Base-by-base conservation (phyloP, 345 rosid species). In the Salix exigua region DNA sequence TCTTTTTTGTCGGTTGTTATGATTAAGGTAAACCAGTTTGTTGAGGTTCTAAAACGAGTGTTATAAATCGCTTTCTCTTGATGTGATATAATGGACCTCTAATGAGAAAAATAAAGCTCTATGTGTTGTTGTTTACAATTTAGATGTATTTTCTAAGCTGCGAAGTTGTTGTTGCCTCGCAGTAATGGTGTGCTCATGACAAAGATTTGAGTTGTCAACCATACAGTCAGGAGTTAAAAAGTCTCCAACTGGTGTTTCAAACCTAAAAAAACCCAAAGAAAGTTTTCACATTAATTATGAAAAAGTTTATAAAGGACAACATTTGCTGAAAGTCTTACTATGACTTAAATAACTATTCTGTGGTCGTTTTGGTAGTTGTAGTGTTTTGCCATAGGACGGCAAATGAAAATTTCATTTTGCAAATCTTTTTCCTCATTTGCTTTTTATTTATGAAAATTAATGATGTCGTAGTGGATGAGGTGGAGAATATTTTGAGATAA, bases 291-390 rank as follows among this genome's bases (percentile, higher is more conserved):
- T n/a, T 7, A 18, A 48, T 31, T n/a, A 5, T 10, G 28, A 23
- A 23, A 58, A 58, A 1, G 63, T 23, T 58, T 10, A 55, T n/a
- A 51, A 18, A 51, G 7, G 58, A 18, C 21, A 51, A n/a, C 26
- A n/a, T 73, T 65, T 50, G 16, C 60, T 46, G 77, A 63, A 63
- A 26, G 44, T 26, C 63, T 42, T 48, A 50, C n/a, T 44, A 14
- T 55, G 53, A 17, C 68, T 78, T 69, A 18, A n/a, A 55, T 71
- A 72, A 13, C 18, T 14, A 31, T 70, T 68, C 68, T 63, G 9
- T 73, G 70, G 86, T 82, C 80, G 86, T 85, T 84, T 83, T 66
- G 87, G 86, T 83, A 68, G 89, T 85, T 90, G 88, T 74, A 44
- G 81, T 73, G 90, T 87, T 88, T 73, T 81, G 77, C 85, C 86